Base-by-base conservation (phyloP, 202 grass and related monocot species). In the Panicum virgatum region DNA sequence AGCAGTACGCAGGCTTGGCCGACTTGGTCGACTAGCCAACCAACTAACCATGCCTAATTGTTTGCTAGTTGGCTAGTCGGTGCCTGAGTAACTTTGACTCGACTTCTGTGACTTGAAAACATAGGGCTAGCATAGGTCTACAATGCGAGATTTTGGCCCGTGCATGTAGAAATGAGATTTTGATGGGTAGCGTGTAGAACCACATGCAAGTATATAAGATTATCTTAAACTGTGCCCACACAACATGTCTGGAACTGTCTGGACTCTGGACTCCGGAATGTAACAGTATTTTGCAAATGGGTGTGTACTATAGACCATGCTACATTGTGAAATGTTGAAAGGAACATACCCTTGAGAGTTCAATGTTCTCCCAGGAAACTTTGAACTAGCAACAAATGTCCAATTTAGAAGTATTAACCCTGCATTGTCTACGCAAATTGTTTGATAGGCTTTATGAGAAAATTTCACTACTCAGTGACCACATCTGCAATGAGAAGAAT, bases 381-480 rank as follows among this genome's bases (percentile, higher is more conserved):
- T 62, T 9, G 23, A 62, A 29, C 38, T 32, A 47, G 26, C 74
- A 43, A 44, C 43, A 46, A 44, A 44, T 44, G 42, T 3, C 42
- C 11, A 51, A n/a, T 0, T 62, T 47, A 48, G 25, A 72, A 26
- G 19, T 62, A 12, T 51, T 22, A 82, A 59, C 2, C 14, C 43
- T 27, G 43, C 32, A 12, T 53, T 68, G 44, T 69, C 50, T 16
- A 20, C 38, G 46, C 9, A 38, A 50, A 44, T 20, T 77, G 40
- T 61, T 77, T 77, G 44, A 38, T 48, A 58, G 30, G 50, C 42
- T 80, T 66, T 86, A 47, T 27, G 29, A 29, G 69, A 42, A 54
- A 65, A 27, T 74, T 10, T 46, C 40, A 13, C 12, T 25, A 11
- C 12, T 40, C 9, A 47, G 12, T 68, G 70, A 78, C 61, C 13